Evolutionary conservation across 345 rosid species (phyloP).

Genomic region (Murraya paniculata): DNA sequence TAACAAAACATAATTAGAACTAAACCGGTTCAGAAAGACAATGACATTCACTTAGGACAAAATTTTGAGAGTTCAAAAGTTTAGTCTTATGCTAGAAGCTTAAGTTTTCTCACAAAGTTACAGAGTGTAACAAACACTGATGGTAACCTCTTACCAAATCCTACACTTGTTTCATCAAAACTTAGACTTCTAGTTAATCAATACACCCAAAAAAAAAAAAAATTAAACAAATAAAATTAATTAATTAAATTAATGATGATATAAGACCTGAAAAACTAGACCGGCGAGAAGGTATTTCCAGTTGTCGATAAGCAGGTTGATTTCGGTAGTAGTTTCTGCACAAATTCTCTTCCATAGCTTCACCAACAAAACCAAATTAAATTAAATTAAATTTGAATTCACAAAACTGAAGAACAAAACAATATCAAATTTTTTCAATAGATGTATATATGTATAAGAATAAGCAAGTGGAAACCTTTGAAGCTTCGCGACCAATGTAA

Average conservation of each 20-base stretch:
- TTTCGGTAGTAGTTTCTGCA: conserved; percentile 76
- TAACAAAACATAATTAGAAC: not conserved
- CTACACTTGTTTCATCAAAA: conserved; percentile 16
- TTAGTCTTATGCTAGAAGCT: conserved; percentile 36
- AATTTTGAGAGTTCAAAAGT: conserved; percentile 10
- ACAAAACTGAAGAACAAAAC: not conserved
- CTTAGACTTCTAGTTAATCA: conserved; percentile 1
- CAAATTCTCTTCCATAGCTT: conserved; percentile 94
- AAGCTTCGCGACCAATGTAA: conserved; percentile 97
- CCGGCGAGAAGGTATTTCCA: conserved; percentile 93
- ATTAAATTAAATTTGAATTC: conserved; percentile 20
- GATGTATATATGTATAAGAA: not conserved
- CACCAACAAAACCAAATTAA: conserved; percentile 13
- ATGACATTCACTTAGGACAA: conserved; percentile 2
- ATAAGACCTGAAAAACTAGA: conserved; percentile 76
- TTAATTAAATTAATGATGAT: conserved; percentile 3
- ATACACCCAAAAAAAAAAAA: not conserved
- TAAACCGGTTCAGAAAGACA: not conserved
- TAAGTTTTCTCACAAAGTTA: conserved; percentile 22
- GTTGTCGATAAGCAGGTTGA: conserved; percentile 74
- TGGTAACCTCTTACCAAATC: conserved; percentile 38
- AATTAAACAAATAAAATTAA: not conserved
- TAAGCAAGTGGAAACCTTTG: conserved; percentile 48
- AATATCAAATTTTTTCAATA: not conserved
- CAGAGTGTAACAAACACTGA: conserved; percentile 27